Percentiles rank a stretch among this genome's conserved stretches.
These are phyloP conservation scores for Venturia oleaginea DNA, from an alignment of 2,329 filamentous ascomycete genomes.

Conservation along the genomic window DNA sequence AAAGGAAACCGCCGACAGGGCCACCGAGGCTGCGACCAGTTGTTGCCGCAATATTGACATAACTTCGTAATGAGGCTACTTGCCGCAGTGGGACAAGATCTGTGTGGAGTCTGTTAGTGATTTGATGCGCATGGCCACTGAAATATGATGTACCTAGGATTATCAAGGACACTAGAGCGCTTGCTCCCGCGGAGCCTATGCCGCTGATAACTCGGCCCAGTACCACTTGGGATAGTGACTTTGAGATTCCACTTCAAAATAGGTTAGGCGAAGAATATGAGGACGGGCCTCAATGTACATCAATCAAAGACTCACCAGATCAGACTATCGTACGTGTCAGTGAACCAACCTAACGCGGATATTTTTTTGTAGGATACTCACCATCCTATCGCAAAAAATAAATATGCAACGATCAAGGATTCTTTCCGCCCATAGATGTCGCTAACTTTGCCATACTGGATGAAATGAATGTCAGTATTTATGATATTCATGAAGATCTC, in stretches of 20 bases:
- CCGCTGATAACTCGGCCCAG: constrained; percentile 34
- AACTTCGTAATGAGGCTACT: constrained; percentile 40
- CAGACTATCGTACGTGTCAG: background rate
- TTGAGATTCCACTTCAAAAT: constrained; percentile 24
- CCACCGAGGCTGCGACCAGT: constrained; percentile 43
- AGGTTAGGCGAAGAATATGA: background rate
- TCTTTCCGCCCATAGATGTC: constrained; percentile 37
- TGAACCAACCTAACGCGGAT: constrained; percentile 1
- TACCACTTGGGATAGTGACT: constrained; percentile 32
- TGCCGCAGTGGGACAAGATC: constrained; percentile 42
- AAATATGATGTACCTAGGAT: constrained; percentile 10
- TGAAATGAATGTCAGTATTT: background rate
- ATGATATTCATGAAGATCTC: background rate
- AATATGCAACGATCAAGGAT: constrained; percentile 31
- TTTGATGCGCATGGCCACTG: background rate
- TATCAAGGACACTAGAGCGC: constrained; percentile 17
- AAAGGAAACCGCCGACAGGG: constrained; percentile 50
- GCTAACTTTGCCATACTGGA: constrained; percentile 34
- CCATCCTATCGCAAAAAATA: constrained; percentile 34
- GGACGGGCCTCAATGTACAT: too few species aligned
- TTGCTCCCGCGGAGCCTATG: constrained; percentile 37
- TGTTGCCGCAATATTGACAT: constrained; percentile 44
- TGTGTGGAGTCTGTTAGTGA: constrained; percentile 20
- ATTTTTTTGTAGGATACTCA: constrained; percentile 17
- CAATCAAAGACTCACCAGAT: constrained; percentile 17